Conservation (phyloP, 140 eudicot species). For the Senecio squalidus region DNA sequence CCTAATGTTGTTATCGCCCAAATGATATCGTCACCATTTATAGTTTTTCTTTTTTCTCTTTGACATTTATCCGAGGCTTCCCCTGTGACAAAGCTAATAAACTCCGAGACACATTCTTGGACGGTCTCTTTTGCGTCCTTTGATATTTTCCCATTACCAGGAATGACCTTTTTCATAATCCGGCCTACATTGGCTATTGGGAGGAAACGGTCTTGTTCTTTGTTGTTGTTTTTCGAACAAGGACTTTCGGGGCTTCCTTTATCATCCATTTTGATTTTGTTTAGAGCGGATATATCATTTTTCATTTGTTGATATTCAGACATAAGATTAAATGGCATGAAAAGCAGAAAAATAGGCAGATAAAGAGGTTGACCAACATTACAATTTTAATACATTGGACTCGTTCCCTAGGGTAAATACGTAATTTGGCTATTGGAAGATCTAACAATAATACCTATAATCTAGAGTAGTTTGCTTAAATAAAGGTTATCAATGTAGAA, state of each 20-base stretch:
- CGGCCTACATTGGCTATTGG: conserved; percentile 64
- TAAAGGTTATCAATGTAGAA: neutral
- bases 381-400: conserved; percentile 28
- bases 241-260: conserved; percentile 36
- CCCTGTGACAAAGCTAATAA: conserved; percentile 57
- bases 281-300: neutral
- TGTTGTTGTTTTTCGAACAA: conserved; percentile 19
- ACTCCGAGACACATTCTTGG: conserved; percentile 57
- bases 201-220: conserved; percentile 58
- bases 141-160: conserved; percentile 50
- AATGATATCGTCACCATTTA: conserved; percentile 53
- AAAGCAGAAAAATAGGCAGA: conserved; percentile 26
- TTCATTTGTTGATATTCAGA: conserved; percentile 5
- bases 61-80: conserved; percentile 64
- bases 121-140: conserved; percentile 61
- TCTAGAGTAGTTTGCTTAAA: conserved; percentile 15
- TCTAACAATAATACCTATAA: conserved; percentile 14
- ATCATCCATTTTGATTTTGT: conserved; percentile 10
- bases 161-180: conserved; percentile 56
- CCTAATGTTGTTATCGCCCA: conserved; percentile 61
- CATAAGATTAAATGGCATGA: conserved; percentile 14
- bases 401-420: conserved; percentile 17
- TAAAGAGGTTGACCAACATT: conserved; percentile 29
- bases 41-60: conserved; percentile 51
- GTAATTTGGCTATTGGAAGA: conserved; percentile 13